Evolutionary conservation across 108 stramenopile genomes (phyloP).

Genomic region (Mediolabrus comicus): DNA sequence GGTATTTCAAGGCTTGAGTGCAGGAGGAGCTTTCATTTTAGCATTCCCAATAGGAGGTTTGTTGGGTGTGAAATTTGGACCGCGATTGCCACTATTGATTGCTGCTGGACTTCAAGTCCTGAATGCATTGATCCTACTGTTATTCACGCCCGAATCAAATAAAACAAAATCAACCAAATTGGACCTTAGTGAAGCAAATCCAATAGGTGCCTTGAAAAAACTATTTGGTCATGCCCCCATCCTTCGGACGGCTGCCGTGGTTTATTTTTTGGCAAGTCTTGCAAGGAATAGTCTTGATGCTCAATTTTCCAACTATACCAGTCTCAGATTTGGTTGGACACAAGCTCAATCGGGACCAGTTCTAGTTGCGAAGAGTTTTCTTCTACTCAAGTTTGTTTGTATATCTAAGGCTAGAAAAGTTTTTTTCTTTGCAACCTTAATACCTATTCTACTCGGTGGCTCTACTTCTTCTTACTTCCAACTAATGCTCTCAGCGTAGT

Average conservation of each 20-base stretch:
- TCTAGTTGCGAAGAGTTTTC: slow-evolving; percentile 12
- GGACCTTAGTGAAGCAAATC: slow-evolving; percentile 11
- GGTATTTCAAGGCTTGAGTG: slow-evolving; percentile 21
- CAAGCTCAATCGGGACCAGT: slow-evolving; percentile 19
- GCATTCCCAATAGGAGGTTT: slow-evolving; percentile 15
- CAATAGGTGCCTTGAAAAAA: slow-evolving; percentile 12
- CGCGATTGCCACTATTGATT: slow-evolving; percentile 13
- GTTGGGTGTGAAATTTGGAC: background rate
- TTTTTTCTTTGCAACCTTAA: too few relatives aligned
- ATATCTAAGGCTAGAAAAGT: too few relatives aligned
- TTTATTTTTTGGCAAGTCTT: slow-evolving; percentile 11
- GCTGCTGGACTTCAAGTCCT: slow-evolving; percentile 22
- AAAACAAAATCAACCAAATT: background rate
- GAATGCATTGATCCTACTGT: slow-evolving; percentile 13
- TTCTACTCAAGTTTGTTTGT: too few relatives aligned
- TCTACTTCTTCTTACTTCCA: too few relatives aligned
- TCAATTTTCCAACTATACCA: slow-evolving; percentile 17
- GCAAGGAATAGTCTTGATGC: slow-evolving; percentile 18
- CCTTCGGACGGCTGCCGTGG: slow-evolving; percentile 7
- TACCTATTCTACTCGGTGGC: too few relatives aligned
- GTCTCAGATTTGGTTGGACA: slow-evolving; percentile 18
- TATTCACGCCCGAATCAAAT: slow-evolving; percentile 26
- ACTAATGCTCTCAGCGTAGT: too few relatives aligned
- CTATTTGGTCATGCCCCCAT: slow-evolving; percentile 16
- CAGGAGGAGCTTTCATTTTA: slow-evolving; percentile 5